Base-by-base conservation (phyloP, 805 yeast genomes). In the Cyberlindnera maritima region DNA sequence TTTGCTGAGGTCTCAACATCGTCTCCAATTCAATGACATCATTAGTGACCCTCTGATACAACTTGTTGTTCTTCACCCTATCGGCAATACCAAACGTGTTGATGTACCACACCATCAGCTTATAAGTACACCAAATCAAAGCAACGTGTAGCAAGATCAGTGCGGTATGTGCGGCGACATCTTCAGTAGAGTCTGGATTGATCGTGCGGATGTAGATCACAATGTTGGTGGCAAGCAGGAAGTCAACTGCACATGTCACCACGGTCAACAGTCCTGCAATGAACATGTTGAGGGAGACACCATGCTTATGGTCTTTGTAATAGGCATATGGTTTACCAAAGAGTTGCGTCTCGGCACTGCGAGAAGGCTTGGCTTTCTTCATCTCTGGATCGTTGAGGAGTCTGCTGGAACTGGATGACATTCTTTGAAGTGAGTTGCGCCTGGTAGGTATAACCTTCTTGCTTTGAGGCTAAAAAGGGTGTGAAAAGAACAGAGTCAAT, bases 131-230 rank as follows among this genome's bases (percentile, higher is more conserved):
- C 60, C 60, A 60, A 5, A 60, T 56, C 13, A 47, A 40, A 1
- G 51, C 38, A 1, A 50, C 0, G 23, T 57, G 56, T 2, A 54
- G 32, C 11, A 50, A 15, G 14, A 58, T 49, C 10, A 53, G 36
- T 6, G 49, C 47, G 1, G 59, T 48, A 34, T 60, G 61, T 10
- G 35, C 43, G 13, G 47, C 48, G 7, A 58, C 42, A 32, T 57
- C 60, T 20, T 36, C 19, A 2, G 41, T 52, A 4, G 53, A 50
- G 7, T 52, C 57, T 15, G 56, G 54, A 15, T 60, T 57, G 32
- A 67, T 50, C 4, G 71, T 67, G 50, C 71, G 62, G 25, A 61
- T 52, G 31, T 67, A 65, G 37, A 69, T 61, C 35, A 67, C 59
- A 36, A 66, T 60, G 42, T 66, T 59, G 7, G 67, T 66, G 12